These are phyloP conservation scores for Cyclocybe cylindracea DNA, from an alignment of 768 basidiomycete species.

Conservation along the genomic window DNA sequence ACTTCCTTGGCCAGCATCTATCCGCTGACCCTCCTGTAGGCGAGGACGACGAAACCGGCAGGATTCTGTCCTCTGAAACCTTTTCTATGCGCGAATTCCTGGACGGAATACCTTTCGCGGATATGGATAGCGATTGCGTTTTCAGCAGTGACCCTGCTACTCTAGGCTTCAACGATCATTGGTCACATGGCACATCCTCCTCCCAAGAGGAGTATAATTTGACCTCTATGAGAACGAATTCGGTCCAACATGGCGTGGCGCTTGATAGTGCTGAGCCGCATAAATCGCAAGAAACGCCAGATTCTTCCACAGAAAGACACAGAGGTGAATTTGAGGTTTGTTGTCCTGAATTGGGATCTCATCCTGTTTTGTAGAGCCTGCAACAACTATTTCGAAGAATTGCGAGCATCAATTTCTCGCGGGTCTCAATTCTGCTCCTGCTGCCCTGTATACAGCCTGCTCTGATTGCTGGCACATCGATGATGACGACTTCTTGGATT, in stretches of 20 bases:
- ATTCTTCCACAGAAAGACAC: not conserved
- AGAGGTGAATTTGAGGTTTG: no score
- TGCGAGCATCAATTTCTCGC: not conserved
- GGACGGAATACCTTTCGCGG: not conserved
- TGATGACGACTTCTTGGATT: not conserved
- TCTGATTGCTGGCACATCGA: not conserved
- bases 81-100: no score
- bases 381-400: no score
- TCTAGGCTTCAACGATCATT: conserved; percentile 5
- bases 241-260: not conserved
- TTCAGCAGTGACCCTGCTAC: not conserved
- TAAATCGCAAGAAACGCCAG: conserved; percentile 1
- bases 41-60: no score
- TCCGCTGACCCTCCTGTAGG: no score
- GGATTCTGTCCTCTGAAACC: no score
- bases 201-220: conserved; percentile 17
- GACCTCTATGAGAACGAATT: conserved; percentile 10
- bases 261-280: conserved; percentile 6
- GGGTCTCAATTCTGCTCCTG: not conserved
- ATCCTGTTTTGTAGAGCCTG: no score
- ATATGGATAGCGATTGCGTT: conserved; percentile 1
- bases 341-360: no score
- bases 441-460: not conserved
- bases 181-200: conserved; percentile 18
- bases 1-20: no score